A percentile compares a stretch with the other conserved stretches of the same genome.
phyloP scores from a whole-genome alignment of 75 land plant genomes.

The Cupressus sempervirens region DNA sequence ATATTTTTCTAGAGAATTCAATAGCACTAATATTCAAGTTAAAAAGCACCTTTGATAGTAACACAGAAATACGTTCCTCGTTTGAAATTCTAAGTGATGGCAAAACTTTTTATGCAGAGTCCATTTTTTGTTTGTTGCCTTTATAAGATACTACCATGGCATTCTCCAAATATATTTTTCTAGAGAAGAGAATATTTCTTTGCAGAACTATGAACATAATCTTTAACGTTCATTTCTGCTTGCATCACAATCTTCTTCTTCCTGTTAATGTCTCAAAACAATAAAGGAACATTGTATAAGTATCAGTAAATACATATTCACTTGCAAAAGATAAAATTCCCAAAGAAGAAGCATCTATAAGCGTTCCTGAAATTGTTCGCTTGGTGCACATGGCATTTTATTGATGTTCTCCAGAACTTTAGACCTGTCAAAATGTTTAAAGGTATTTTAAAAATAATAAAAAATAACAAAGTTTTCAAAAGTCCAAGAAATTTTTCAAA shows the following conservation, averaged over 20 bases:
- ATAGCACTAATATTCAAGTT: not conserved
- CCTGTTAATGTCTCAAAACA: not conserved
- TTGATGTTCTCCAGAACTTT: constrained; percentile 6
- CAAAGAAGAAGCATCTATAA: not conserved
- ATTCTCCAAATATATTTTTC: not conserved
- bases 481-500: not conserved
- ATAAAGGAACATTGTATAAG: not conserved
- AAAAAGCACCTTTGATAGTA: not conserved
- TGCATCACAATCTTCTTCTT: constrained; percentile 9
- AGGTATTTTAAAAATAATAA: no score
- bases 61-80: not conserved
- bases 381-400: constrained; percentile 2
- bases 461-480: not conserved
- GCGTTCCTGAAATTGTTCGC: not conserved
- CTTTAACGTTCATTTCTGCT: not conserved
- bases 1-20: no score
- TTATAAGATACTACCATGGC: no score
- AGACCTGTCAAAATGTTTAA: not conserved
- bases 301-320: not conserved
- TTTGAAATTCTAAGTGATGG: not conserved
- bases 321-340: not conserved
- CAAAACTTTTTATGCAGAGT: no score
- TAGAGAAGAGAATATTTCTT: not conserved
- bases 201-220: not conserved
- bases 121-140: no score